A percentile compares a stretch with the other conserved stretches of the same genome.
Evolutionary conservation across 2,329 filamentous ascomycete genomes (phyloP).

Genomic region (Scedosporium minutisporum): DNA sequence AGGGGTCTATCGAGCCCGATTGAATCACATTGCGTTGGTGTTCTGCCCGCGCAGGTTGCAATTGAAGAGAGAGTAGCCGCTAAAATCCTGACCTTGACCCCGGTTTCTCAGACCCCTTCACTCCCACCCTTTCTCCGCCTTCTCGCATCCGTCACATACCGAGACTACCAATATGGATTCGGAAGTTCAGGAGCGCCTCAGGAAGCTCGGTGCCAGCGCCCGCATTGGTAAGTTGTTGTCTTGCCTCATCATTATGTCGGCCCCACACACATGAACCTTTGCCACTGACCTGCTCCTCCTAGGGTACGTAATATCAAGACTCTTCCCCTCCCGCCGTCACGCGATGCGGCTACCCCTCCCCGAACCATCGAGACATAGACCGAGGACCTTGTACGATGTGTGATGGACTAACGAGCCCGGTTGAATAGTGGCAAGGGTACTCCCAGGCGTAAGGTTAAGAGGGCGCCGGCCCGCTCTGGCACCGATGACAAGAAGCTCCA

Average conservation of each 20-base stretch:
- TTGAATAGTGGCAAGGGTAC: conserved; percentile 80
- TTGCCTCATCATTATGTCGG: background rate
- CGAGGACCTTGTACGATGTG: background rate
- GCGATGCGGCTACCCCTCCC: conserved; percentile 11
- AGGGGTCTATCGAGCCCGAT: background rate
- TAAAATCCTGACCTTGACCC: conserved; percentile 3
- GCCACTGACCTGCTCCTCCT: conserved; percentile 1
- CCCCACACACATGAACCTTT: background rate
- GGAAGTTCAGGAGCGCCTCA: conserved; percentile 49
- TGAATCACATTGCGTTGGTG: background rate
- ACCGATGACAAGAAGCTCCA: conserved; percentile 99
- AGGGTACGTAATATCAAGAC: conserved; percentile 5
- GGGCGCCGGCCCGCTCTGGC: conserved; percentile 82
- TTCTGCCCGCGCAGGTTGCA: conserved; percentile 8
- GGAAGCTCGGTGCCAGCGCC: conserved; percentile 46
- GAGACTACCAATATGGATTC: conserved; percentile 32
- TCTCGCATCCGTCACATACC: conserved; percentile 16
- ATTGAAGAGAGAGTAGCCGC: conserved; percentile 8
- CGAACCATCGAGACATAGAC: conserved; percentile 18
- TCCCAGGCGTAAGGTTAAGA: conserved; percentile 96
- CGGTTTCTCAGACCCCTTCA: conserved; percentile 4
- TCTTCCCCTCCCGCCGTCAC: conserved; percentile 5
- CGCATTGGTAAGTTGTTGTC: conserved; percentile 56
- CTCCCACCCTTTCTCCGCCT: conserved; percentile 8
- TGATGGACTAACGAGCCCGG: background rate